Evolutionary conservation across 1,284 basidiomycete species (phyloP), one percentile per base, ranked within the genome.

Genomic region (Volvariella surrecta): DNA sequence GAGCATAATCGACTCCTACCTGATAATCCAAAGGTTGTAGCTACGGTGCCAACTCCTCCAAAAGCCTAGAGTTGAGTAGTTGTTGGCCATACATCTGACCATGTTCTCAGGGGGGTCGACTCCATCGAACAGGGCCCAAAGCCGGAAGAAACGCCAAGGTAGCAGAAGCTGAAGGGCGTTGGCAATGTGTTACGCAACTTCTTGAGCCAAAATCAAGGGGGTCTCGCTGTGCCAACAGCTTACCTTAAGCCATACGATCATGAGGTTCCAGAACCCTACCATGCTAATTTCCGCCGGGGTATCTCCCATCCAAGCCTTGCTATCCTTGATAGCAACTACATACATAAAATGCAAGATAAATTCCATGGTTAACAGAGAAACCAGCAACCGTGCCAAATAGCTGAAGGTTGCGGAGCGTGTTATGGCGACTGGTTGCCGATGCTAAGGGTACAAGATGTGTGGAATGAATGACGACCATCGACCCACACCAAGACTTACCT

Each of bases 31-130:
- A 7, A 98, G 74, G 58, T 99, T 99, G 66, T 94, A 99, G 53
- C 85, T 89, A 8, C 95, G 72, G 62, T 99, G 95, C 96, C 95
- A 99, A 48, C 82, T 83, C 49, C 94, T 67, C 95, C 95, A 99
- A 62, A 99, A 99, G 0, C 91, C 93, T 2, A 87, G 62, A 0
- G 84, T 80, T 1, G 93, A 97, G 58, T 97, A 98, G 62, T 98
- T 99, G 67, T 99, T 99, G n/a, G 83, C 88, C 79, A 98, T 89
- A 58, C 96, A 98, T 11, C 96, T 76, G 3, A 99, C 77, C 96
- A 99, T 97, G 60, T 99, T 99, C 62, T 99, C 96, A 0, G 93
- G 96, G 1, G 93, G 84, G 54, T 98, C 91, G 22, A 98, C 75
- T 0, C 89, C 90, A 58, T 94, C 91, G 10, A 80, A 59, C 28